Evolutionary conservation across 352 stramenopile genomes (phyloP), one percentile per base, ranked within the genome.

Genomic region (Thalassiosira exigua): DNA sequence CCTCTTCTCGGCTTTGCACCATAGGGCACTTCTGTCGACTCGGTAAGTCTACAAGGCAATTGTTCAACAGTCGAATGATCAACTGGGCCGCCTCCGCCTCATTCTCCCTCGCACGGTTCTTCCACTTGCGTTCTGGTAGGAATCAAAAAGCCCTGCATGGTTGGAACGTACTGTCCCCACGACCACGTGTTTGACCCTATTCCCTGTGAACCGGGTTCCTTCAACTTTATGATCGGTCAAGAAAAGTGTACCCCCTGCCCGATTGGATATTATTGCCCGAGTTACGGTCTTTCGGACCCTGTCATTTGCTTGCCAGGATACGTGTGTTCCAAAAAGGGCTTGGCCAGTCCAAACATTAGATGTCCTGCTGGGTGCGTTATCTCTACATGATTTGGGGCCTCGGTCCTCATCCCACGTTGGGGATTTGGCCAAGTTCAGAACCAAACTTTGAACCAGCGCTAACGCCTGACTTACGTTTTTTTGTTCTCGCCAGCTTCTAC

Each of bases 361-460:
- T 99, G 97, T 74, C 96, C 97, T 0, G 87, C 93, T 30, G 96
- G 97, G 0, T 98, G n/a, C n/a, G n/a, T n/a, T n/a, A n/a, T n/a
- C n/a, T 98, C 65, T 69, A 62, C 61, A 44, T 69, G 36, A 44
- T 44, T 44, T n/a, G n/a, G n/a, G n/a, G n/a, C n/a, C n/a, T n/a
- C n/a, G n/a, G n/a, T n/a, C n/a, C n/a, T n/a, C n/a, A n/a, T n/a
- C n/a, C n/a, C n/a, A n/a, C n/a, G n/a, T n/a, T n/a, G n/a, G n/a
- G n/a, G n/a, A n/a, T n/a, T n/a, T n/a, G n/a, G n/a, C n/a, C n/a
- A n/a, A n/a, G n/a, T n/a, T n/a, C n/a, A n/a, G n/a, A n/a, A n/a
- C n/a, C n/a, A n/a, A n/a, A n/a, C n/a, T n/a, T n/a, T n/a, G n/a
- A n/a, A n/a, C n/a, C n/a, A n/a, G n/a, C n/a, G n/a, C n/a, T n/a